phyloP scores from a whole-genome alignment of 805 yeast species.

The Saccharomycopsis vini region DNA sequence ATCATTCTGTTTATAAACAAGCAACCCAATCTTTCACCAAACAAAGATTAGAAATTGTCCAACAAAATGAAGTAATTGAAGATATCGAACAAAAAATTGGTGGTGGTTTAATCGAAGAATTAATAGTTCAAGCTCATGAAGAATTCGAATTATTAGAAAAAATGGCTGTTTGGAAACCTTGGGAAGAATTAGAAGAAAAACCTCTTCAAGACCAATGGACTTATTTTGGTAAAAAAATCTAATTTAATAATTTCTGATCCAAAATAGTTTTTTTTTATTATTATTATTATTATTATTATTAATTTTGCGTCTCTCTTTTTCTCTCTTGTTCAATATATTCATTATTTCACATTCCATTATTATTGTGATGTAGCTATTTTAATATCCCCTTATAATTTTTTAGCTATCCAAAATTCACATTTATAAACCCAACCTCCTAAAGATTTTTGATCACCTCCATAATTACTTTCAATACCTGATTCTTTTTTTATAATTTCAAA shows the following conservation, averaged over 20 bases:
- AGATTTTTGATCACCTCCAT: constrained; percentile 41
- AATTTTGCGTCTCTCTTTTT: too few species aligned
- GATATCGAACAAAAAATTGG: constrained; percentile 69
- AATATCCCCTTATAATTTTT: constrained; percentile 24
- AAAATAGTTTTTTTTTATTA: not conserved
- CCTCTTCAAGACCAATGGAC: constrained; percentile 81
- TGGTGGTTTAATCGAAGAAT: constrained; percentile 76
- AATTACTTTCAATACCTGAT: constrained; percentile 38
- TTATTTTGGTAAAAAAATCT: constrained; percentile 60
- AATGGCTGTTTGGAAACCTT: constrained; percentile 58
- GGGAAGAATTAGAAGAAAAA: constrained; percentile 77
- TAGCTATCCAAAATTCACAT: constrained; percentile 65
- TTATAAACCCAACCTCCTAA: constrained; percentile 49
- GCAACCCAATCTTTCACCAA: constrained; percentile 65
- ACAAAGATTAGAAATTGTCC: constrained; percentile 59
- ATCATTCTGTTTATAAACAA: constrained; percentile 64
- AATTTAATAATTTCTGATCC: constrained; percentile 15
- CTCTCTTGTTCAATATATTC: not conserved
- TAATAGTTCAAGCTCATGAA: constrained; percentile 73
- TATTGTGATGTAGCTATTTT: too few species aligned
- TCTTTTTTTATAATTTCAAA: constrained; percentile 40
- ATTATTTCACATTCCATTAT: too few species aligned
- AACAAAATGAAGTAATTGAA: constrained; percentile 49
- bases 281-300: too few species aligned
- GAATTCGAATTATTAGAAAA: constrained; percentile 61